Base-by-base conservation (phyloP, 192 early-diverging fungal species). In the Coemansia javaensis region DNA sequence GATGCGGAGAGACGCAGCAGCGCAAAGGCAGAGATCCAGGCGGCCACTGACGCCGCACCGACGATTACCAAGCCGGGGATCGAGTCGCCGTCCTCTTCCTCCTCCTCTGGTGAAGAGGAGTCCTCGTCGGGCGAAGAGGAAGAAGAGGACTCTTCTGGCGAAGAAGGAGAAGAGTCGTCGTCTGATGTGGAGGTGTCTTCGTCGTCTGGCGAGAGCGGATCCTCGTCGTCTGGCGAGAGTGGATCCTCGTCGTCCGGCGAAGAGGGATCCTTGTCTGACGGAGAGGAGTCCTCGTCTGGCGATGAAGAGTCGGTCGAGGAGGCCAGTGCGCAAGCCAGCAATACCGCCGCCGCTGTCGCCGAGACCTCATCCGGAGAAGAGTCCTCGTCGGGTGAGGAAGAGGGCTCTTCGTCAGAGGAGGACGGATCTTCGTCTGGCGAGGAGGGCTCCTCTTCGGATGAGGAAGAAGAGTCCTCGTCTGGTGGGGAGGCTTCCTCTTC, bases 111-210 rank as follows among this genome's bases (percentile, higher is more conserved):
- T 1, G 10, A 9, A 1, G 28, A 30, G 5, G 28, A 30, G 28
- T 30, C 28, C 7, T 3, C 28, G 9, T 25, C 24, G 2, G 24
- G 24, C 24, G 28, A 30, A 30, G 21, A 1, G 1, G 7, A 40
- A 5, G 23, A 23, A 23, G 39, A 40, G 4, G 4, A 7, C 10
- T 40, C 39, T 16, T 40, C 39, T 22, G 12, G 21, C 8, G 38
- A 22, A 10, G 38, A 32, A 11, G 33, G 20, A 25, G 33, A 24
- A 14, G 45, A 47, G 13, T 20, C 15, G 17, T 35, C 36, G 2
- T 16, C 32, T 14, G 15, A 28, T 1, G 32, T 44, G 13, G 23
- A 21, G n/a, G 51, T 33, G n/a, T 56, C 47, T 23, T 32, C 45
- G 3, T 47, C 44, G 7, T 48, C 58, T 1, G 40, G 27, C 18